Base-by-base conservation (phyloP, 352 stramenopile genomes). In the Phytophthora kernoviae region DNA sequence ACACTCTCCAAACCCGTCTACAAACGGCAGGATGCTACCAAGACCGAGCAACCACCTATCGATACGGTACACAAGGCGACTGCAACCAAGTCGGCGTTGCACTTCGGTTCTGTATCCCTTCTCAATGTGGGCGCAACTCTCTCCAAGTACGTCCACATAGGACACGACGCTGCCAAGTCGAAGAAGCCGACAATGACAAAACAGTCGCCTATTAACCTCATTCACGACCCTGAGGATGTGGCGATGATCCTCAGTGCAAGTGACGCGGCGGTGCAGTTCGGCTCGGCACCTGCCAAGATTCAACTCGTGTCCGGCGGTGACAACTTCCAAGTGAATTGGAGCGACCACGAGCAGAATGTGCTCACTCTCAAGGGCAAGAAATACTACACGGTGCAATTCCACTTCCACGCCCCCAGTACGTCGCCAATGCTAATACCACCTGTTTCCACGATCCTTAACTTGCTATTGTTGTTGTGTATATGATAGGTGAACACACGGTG, bases 391-490 rank as follows among this genome's bases (percentile, higher is more conserved):
- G 66, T 88, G 39, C 78, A 88, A 53, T 88, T 88, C 63, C 78
- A 88, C 53, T 82, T 89, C 63, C 80, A 90, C 58, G 72, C 75
- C 5, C 80, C 80, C 2, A 88, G 79, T 84, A 79, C 62, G 77
- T 79, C 18, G 18, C 17, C 12, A 42, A 10, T 37, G 15, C 20
- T 22, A 15, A 40, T 5, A 15, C 40, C 36, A 34, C 45, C 18
- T 42, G 18, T 54, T 32, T 36, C 30, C 17, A 10, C 12, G 32
- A 12, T 27, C 15, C n/a, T 21, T 68, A 26, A 49, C 36, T 63
- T 62, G 1, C 32, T n/a, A 7, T 51, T 57, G 32, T 52, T 50
- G n/a, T n/a, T n/a, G n/a, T 4, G 33, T 52, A 2, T 11, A 20
- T 18, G 60, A 9, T 54, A 80, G 76, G 74, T 48, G 83, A 92